Percentiles rank a stretch among this genome's conserved stretches.
Conservation (phyloP, 345 rosid species). For the Corchorus olitorius region DNA sequence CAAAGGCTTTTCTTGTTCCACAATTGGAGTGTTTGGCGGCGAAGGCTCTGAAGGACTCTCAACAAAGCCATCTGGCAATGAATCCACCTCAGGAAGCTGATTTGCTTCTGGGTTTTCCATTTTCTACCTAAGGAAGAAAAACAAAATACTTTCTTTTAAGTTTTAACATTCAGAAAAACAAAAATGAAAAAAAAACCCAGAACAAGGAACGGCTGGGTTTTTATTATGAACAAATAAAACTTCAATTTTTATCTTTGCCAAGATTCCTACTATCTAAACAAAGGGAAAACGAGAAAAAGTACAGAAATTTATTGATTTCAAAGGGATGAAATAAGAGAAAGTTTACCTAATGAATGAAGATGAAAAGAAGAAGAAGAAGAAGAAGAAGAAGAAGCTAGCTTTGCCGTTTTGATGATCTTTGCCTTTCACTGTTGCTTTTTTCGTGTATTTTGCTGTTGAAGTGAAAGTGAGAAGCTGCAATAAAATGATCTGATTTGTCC, state of each 20-base stretch:
- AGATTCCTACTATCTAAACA: background rate
- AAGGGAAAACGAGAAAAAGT: background rate
- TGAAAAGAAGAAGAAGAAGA: conserved; percentile 5
- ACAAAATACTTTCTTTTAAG: no score
- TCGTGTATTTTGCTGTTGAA: background rate
- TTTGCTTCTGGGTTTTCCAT: conserved; percentile 67
- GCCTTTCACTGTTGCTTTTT: background rate
- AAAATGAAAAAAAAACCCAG: conserved; percentile 6
- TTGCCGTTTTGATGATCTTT: background rate
- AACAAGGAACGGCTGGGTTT: background rate
- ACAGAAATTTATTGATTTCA: background rate
- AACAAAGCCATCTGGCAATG: conserved; percentile 93
- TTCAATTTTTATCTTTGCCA: background rate
- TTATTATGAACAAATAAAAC: background rate
- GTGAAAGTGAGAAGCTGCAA: background rate
- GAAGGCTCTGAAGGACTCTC: conserved; percentile 60
- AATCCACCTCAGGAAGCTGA: conserved; percentile 88
- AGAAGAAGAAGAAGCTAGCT: background rate
- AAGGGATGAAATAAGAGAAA: background rate
- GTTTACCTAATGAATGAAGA: conserved; percentile 1
- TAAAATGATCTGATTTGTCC: background rate
- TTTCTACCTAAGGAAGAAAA: conserved; percentile 4
- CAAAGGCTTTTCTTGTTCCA: conserved; percentile 42
- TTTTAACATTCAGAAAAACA: background rate
- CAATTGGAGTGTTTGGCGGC: conserved; percentile 52